Evolutionary conservation across 176 grass and related monocot species (phyloP).

Genomic region (Bonia amplexicaulis): DNA sequence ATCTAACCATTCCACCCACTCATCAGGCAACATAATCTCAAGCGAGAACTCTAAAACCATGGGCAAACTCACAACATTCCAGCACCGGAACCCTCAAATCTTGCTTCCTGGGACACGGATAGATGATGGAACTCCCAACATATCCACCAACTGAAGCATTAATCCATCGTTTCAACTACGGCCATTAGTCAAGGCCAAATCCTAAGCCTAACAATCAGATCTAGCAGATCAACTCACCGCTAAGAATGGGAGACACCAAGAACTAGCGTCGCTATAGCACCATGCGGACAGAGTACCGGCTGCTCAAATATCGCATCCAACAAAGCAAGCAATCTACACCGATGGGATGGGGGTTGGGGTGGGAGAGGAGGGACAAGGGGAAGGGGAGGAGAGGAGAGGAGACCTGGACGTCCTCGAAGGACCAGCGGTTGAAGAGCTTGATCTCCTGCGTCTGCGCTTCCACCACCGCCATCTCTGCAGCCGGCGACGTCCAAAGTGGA

Average conservation of each 20-base stretch:
- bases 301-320: not conserved
- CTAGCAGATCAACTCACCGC: not conserved
- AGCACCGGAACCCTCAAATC: not conserved
- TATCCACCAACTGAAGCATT: not conserved
- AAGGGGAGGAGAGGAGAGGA: no score
- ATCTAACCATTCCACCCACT: not conserved
- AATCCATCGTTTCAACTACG: not conserved
- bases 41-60: not conserved
- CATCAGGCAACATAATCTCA: not conserved
- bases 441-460: constrained; percentile 15
- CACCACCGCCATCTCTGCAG: not conserved
- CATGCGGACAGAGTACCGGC: not conserved
- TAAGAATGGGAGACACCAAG: not conserved
- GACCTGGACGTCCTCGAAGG: constrained; percentile 31
- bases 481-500: not conserved
- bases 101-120: not conserved
- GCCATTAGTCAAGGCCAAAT: not conserved
- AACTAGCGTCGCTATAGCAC: not conserved
- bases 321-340: not conserved
- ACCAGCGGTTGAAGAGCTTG: constrained; percentile 34
- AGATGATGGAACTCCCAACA: not conserved
- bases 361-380: not conserved
- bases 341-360: not conserved
- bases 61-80: not conserved
- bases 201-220: not conserved